Percentiles rank a stretch among this genome's conserved stretches.
phyloP scores from a whole-genome alignment of 345 rosid species.

The Heritiera littoralis region DNA sequence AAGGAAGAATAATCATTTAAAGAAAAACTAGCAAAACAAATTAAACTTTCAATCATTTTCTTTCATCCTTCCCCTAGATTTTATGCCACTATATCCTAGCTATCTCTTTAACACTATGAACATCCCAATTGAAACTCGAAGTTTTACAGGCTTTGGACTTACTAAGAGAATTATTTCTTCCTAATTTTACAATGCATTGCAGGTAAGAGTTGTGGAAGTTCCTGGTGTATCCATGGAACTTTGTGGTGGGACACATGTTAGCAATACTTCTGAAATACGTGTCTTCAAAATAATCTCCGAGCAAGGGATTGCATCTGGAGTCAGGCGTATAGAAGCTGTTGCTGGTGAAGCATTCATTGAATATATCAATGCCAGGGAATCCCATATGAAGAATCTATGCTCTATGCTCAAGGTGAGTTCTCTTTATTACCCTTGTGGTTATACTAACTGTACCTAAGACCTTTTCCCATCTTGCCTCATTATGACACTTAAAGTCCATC shows the following conservation, averaged over 20 bases:
- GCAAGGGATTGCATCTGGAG: conserved; percentile 97
- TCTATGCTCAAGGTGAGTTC: conserved; percentile 73
- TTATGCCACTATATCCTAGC: background rate
- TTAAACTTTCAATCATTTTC: conserved; percentile 3
- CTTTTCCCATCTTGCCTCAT: background rate
- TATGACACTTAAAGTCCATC: background rate
- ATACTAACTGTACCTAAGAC: background rate
- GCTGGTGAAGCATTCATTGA: conserved; percentile 95
- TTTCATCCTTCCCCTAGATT: background rate
- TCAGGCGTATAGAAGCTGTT: conserved; percentile 92
- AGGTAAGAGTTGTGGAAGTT: conserved; percentile 99
- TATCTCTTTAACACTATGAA: background rate
- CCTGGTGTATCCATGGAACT: conserved; percentile 99
- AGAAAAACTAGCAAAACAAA: background rate
- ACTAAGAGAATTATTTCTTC: background rate
- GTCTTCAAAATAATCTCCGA: conserved; percentile 92
- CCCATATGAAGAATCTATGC: conserved; percentile 76
- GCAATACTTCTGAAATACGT: conserved; percentile 83
- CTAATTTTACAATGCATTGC: conserved; percentile 18
- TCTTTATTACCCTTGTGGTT: conserved; percentile 6
- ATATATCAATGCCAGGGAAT: conserved; percentile 75
- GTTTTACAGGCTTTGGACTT: background rate
- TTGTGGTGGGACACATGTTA: conserved; percentile 97
- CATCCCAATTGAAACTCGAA: background rate
- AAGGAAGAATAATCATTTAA: background rate